Conservation (phyloP, 805 yeast genomes). For the Candida coquimbonensis region DNA sequence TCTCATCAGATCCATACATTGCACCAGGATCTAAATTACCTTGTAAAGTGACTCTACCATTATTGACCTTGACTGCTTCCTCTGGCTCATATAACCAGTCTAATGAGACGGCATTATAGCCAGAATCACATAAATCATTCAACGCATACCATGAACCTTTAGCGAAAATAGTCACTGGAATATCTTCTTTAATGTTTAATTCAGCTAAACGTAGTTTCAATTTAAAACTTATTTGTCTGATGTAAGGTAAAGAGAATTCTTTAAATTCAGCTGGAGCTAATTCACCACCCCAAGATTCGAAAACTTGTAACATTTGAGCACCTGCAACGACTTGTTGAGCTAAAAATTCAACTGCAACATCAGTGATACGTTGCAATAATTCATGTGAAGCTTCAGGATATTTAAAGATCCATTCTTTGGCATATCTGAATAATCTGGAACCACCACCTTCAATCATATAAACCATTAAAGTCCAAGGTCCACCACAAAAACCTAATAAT, state of each 20-base stretch:
- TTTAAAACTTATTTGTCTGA: conserved; percentile 63
- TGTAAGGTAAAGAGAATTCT: conserved; percentile 84
- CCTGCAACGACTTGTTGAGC: conserved; percentile 96
- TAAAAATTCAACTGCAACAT: conserved; percentile 84
- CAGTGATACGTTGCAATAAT: conserved; percentile 71
- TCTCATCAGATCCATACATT: conserved; percentile 83
- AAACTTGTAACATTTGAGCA: conserved; percentile 95
- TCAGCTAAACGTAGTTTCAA: conserved; percentile 66
- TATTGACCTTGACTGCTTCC: conserved; percentile 70
- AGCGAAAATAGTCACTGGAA: conserved; percentile 88
- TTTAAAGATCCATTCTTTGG: conserved; percentile 86
- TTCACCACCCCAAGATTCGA: conserved; percentile 98
- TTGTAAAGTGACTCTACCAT: conserved; percentile 78
- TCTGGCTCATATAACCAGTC: conserved; percentile 88
- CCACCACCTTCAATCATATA: conserved; percentile 99
- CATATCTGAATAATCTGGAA: conserved; percentile 82
- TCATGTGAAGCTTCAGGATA: conserved; percentile 66
- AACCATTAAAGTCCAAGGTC: conserved; percentile 95
- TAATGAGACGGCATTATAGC: conserved; percentile 82
- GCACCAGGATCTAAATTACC: conserved; percentile 96
- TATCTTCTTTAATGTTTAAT: conserved; percentile 59
- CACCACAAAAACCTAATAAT: conserved; percentile 90
- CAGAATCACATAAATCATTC: conserved; percentile 72
- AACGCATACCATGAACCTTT: conserved; percentile 98
- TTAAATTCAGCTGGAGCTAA: conserved; percentile 83